These are phyloP conservation scores for Nematocida minor DNA, from an alignment of 371 early-diverging fungal species.

Conservation along the genomic window DNA sequence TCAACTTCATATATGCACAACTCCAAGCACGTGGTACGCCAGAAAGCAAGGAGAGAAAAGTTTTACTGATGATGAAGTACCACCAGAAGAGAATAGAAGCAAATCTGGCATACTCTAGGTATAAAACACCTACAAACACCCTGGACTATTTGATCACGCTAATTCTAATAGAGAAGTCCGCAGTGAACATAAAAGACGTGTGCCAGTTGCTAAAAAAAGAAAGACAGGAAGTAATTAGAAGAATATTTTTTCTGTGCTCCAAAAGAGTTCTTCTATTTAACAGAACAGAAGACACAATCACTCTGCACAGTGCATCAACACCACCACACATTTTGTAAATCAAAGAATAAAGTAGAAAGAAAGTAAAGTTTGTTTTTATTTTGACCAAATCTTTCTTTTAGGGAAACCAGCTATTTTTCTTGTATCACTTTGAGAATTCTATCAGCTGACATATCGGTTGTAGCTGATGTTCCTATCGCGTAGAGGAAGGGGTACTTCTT, in stretches of 20 bases:
- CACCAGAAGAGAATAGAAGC: background rate
- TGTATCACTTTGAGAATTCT: background rate
- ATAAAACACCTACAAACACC: background rate
- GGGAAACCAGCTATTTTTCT: too few species aligned
- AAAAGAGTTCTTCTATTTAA: background rate
- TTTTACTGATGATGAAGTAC: background rate
- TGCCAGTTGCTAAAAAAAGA: background rate
- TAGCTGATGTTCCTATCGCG: slow-evolving; percentile 22
- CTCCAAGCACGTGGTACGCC: background rate
- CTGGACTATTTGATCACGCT: background rate
- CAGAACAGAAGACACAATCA: background rate
- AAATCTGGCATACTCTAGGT: background rate
- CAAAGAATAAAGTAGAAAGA: background rate
- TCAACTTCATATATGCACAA: slow-evolving; percentile 21
- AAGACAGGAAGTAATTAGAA: background rate
- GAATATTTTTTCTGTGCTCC: slow-evolving; percentile 11
- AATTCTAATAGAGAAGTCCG: background rate
- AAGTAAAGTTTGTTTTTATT: background rate
- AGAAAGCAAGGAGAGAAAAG: background rate
- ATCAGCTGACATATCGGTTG: background rate
- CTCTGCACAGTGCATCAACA: background rate
- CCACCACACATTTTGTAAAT: background rate
- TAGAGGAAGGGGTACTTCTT: slow-evolving; percentile 55
- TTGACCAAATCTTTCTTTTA: too few species aligned
- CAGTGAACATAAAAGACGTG: background rate